Conservation (phyloP, 2,329 filamentous ascomycete species). For the Helicocarpus griseus region DNA sequence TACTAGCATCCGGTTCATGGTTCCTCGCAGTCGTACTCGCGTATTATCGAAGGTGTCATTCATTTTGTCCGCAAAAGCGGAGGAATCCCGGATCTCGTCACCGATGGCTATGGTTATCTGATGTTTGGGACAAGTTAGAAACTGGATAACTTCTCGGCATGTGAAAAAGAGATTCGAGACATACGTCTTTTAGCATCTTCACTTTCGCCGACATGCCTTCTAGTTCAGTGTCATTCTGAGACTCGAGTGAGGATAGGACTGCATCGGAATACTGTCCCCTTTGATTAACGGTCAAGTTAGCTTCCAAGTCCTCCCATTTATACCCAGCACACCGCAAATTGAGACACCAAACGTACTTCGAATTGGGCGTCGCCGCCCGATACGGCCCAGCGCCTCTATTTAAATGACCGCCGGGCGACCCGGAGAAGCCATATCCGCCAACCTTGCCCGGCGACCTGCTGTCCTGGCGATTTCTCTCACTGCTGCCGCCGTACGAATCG, state of each 20-base stretch:
- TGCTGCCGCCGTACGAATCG: constrained; percentile 57
- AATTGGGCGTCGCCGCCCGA: constrained; percentile 62
- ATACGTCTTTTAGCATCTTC: constrained; percentile 74
- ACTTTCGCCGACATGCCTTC: constrained; percentile 89
- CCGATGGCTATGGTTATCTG: constrained; percentile 89
- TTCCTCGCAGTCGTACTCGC: constrained; percentile 68
- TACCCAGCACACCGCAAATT: background rate
- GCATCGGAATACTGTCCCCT: constrained; percentile 89
- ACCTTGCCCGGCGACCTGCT: constrained; percentile 30
- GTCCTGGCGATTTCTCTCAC: constrained; percentile 29
- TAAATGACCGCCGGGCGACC: constrained; percentile 10
- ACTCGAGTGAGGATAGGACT: constrained; percentile 85
- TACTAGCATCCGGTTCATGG: constrained; percentile 92
- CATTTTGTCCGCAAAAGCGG: constrained; percentile 84
- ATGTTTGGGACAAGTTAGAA: constrained; percentile 8
- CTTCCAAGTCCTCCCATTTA: background rate
- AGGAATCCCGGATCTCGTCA: constrained; percentile 86
- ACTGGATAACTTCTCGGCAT: background rate
- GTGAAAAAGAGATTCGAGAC: constrained; percentile 31
- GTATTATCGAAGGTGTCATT: constrained; percentile 90
- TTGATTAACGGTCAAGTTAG: constrained; percentile 8
- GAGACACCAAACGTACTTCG: constrained; percentile 39
- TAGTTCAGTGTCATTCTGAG: constrained; percentile 85
- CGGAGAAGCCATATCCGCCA: constrained; percentile 21
- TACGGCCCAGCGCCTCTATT: constrained; percentile 27